Conservation (phyloP, 1,284 basidiomycete species). For the Irpex sp. region DNA sequence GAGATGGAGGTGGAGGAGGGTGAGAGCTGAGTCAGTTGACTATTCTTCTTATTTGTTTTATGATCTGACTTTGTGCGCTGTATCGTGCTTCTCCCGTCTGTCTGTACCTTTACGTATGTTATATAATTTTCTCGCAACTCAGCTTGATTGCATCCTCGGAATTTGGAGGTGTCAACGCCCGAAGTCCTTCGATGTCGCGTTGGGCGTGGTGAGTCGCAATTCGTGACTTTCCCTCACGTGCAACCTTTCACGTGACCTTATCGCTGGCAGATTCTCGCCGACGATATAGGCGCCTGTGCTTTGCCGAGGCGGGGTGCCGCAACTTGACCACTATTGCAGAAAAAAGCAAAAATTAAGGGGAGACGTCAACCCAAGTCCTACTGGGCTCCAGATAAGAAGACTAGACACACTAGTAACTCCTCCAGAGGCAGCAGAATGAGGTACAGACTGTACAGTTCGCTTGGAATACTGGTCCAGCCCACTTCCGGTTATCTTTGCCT, state of each 20-base stretch:
- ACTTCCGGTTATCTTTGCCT: neutral
- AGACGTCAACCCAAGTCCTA: too few species aligned
- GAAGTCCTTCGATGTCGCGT: too few species aligned
- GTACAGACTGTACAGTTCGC: neutral
- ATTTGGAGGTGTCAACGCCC: too few species aligned
- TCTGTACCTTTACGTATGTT: constrained; percentile 7
- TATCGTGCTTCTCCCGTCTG: neutral
- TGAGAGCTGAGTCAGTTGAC: constrained; percentile 7
- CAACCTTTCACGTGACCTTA: neutral
- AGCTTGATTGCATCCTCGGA: neutral
- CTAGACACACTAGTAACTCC: too few species aligned
- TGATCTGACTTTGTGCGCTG: constrained; percentile 4
- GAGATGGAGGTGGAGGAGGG: constrained; percentile 17
- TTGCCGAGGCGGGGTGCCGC: too few species aligned
- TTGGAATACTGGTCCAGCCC: neutral
- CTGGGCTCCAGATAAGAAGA: too few species aligned
- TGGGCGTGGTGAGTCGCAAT: too few species aligned
- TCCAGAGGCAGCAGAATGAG: too few species aligned
- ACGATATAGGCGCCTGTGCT: too few species aligned
- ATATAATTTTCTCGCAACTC: neutral
- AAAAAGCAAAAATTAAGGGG: too few species aligned
- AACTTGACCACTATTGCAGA: too few species aligned
- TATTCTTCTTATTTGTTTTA: neutral
- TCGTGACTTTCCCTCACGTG: neutral
- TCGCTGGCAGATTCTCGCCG: neutral